Percentiles rank a stretch among this genome's conserved stretches.
phyloP scores from a whole-genome alignment of 805 yeast species.

The Vanderwaltozyma tropicalis region DNA sequence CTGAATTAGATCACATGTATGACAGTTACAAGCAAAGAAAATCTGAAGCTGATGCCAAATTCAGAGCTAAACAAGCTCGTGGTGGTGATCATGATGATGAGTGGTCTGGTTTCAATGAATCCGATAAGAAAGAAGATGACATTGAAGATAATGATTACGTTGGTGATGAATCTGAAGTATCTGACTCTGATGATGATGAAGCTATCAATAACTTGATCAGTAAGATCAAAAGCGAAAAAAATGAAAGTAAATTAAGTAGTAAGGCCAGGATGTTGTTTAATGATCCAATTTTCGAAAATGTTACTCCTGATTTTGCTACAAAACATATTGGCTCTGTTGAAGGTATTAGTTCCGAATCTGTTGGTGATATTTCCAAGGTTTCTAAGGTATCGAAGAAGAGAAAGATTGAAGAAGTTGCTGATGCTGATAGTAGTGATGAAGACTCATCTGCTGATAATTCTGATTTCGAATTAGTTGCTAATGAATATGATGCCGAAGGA shows the following conservation, averaged over 20 bases:
- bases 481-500: conserved; percentile 25
- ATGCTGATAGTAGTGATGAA: conserved; percentile 7
- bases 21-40: conserved; percentile 52
- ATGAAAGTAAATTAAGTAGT: conserved; percentile 28
- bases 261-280: conserved; percentile 39
- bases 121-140: conserved; percentile 29
- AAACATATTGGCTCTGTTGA: conserved; percentile 5
- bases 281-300: conserved; percentile 44
- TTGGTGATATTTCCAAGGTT: conserved; percentile 12
- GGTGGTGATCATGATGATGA: conserved; percentile 67
- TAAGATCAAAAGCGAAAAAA: conserved; percentile 40
- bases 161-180: conserved; percentile 34
- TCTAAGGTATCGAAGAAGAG: conserved; percentile 8
- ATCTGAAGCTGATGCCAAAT: conserved; percentile 59
- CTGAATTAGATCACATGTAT: conserved; percentile 77
- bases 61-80: conserved; percentile 58
- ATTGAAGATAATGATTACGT: conserved; percentile 36
- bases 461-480: conserved; percentile 40
- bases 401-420: conserved; percentile 10
- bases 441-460: conserved; percentile 16
- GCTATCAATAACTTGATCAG: conserved; percentile 52
- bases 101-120: conserved; percentile 66
- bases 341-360: conserved; percentile 11
- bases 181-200: conserved; percentile 63
- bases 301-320: conserved; percentile 30